Conservation (phyloP, 768 basidiomycete genomes). For the Sarcodon sp. region DNA sequence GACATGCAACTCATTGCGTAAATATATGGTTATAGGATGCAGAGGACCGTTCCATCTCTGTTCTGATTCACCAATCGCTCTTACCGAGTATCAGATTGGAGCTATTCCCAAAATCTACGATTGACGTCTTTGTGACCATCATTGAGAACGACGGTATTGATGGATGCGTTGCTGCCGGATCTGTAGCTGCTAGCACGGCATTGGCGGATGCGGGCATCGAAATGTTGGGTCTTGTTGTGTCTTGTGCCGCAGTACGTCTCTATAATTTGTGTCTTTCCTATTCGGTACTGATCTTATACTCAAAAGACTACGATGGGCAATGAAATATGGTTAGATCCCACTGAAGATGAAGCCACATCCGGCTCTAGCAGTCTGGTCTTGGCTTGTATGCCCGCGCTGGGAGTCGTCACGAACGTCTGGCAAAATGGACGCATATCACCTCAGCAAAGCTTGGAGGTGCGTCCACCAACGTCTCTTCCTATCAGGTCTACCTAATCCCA, state of each 20-base stretch:
- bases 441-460: slow-evolving; percentile 41
- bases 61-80: slow-evolving; percentile 78
- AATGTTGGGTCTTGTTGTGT: slow-evolving; percentile 76
- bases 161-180: slow-evolving; percentile 74
- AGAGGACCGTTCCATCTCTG: slow-evolving; percentile 78
- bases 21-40: slow-evolving; percentile 53
- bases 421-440: slow-evolving; percentile 59
- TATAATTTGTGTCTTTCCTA: neutral
- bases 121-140: slow-evolving; percentile 84
- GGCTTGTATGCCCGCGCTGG: slow-evolving; percentile 82
- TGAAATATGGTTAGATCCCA: slow-evolving; percentile 74
- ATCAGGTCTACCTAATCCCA: neutral
- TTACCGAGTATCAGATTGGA: slow-evolving; percentile 77
- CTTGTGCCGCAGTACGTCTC: slow-evolving; percentile 61
- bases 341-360: slow-evolving; percentile 43
- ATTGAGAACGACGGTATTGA: slow-evolving; percentile 92
- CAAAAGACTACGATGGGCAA: slow-evolving; percentile 40
- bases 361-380: slow-evolving; percentile 63
- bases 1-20: neutral
- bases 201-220: slow-evolving; percentile 91
- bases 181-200: slow-evolving; percentile 81
- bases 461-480: slow-evolving; percentile 9
- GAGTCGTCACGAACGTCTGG: slow-evolving; percentile 76
- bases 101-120: slow-evolving; percentile 83
- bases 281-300: neutral